Base-by-base conservation (phyloP, 2,329 filamentous ascomycete species). In the Trichoderma hamatum region DNA sequence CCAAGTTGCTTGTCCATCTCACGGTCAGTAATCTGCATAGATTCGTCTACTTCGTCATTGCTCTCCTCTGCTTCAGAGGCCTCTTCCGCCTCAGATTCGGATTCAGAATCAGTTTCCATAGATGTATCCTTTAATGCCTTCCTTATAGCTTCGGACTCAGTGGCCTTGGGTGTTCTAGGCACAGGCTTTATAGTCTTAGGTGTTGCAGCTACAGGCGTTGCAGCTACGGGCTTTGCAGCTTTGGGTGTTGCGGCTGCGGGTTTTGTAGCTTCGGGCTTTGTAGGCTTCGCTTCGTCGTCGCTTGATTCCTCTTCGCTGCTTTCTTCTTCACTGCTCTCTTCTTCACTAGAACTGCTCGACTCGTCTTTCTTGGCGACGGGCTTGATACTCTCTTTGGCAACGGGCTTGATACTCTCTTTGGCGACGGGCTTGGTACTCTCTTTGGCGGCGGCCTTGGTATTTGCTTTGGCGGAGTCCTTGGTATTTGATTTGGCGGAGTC, bases 1-100 rank as follows among this genome's bases (percentile, higher is more conserved):
- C 84, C 82, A 77, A 76, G 73, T 67, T 80, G 80, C 72, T 59
- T 70, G 71, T 65, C 60, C 32, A 69, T 63, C 51, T 77, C 72
- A 19, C 79, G 78, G 58, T 78, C 75, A 26, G 75, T 73, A n/a
- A 80, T 77, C 56, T 80, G 78, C 73, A 81, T 80, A 1, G 83
- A 81, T 72, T 82, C 77, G 54, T 83, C 80, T 3, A 73, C 76
- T 7, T 75, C 74, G 36, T 78, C 77, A 30, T 73, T 73, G 24
- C 72, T 74, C 26, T 75, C 75, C 55, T 75, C 70, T 36, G 9
- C 46, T 49, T 49, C 46, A 24, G 46, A 49, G 5, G 46, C 21
- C 46, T 49, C 21, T n/a, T 49, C 46, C 4, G n/a, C 9, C 21
- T 49, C 46, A 24, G 46, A 49, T 10, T 43, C 39, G 19, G 39